Percentiles rank a stretch among this genome's conserved stretches.
phyloP scores from a whole-genome alignment of 495 filamentous ascomycete genomes.

The Penicillium psychrofluorescens region DNA sequence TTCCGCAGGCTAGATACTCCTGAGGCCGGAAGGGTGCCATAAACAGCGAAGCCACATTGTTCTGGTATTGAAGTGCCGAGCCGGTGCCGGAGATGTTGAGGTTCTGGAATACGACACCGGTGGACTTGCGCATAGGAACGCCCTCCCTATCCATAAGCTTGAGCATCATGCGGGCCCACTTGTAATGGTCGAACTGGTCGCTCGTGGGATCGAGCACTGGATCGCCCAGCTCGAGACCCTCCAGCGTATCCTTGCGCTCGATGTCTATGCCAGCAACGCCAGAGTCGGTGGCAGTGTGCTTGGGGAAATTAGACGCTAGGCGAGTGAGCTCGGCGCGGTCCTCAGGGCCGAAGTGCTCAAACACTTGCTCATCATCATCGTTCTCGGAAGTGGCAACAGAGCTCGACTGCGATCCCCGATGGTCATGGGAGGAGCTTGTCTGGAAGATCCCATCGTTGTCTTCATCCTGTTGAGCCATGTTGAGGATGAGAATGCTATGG shows the following conservation, averaged over 20 bases:
- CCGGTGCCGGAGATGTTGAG: slow-evolving; percentile 50
- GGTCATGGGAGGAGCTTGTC: slow-evolving; percentile 10
- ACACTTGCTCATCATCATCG: slow-evolving; percentile 15
- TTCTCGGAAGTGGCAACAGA: slow-evolving; percentile 10
- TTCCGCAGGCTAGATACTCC: slow-evolving; percentile 30
- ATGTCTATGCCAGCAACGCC: slow-evolving; percentile 17
- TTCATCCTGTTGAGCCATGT: slow-evolving; percentile 14
- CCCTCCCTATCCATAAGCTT: slow-evolving; percentile 37
- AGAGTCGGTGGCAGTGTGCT: slow-evolving; percentile 18
- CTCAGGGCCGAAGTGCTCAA: slow-evolving; percentile 29
- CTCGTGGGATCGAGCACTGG: slow-evolving; percentile 49
- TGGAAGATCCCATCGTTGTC: slow-evolving; percentile 2
- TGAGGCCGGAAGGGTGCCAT: slow-evolving; percentile 39
- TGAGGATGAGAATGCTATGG: too few relatives aligned
- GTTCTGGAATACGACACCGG: slow-evolving; percentile 43
- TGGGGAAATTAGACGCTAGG: slow-evolving; percentile 31
- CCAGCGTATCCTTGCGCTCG: slow-evolving; percentile 36
- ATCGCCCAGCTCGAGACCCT: slow-evolving; percentile 35
- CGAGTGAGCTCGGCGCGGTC: slow-evolving; percentile 29
- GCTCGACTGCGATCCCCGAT: slow-evolving; percentile 6
- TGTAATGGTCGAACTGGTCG: slow-evolving; percentile 49
- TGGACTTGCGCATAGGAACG: slow-evolving; percentile 26
- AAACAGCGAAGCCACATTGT: slow-evolving; percentile 45
- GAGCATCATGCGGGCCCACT: slow-evolving; percentile 48
- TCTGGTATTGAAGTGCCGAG: slow-evolving; percentile 46